phyloP scores from a whole-genome alignment of 2,329 filamentous ascomycete species.

The Microthyrium microscopicum region DNA sequence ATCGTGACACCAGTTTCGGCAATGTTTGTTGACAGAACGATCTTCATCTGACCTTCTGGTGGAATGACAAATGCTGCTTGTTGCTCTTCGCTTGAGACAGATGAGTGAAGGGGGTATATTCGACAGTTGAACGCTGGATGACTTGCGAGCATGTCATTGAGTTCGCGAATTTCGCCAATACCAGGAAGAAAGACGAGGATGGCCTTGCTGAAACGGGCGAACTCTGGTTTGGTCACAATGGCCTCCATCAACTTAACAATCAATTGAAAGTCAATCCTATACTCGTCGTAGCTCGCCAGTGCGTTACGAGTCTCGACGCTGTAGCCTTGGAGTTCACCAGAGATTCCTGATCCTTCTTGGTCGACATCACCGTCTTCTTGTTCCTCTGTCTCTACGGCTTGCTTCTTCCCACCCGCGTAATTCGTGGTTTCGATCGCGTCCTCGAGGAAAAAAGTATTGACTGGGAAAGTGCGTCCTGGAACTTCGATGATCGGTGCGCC shows the following conservation, averaged over 20 bases:
- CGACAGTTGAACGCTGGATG: conserved; percentile 74
- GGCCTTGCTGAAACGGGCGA: conserved; percentile 65
- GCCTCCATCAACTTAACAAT: conserved; percentile 62
- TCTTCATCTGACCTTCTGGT: conserved; percentile 68
- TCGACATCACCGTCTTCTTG: conserved; percentile 26
- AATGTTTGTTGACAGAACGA: conserved; percentile 94
- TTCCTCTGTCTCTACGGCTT: conserved; percentile 27
- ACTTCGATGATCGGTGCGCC: conserved; percentile 78
- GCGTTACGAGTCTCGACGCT: conserved; percentile 59
- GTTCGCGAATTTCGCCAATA: conserved; percentile 74
- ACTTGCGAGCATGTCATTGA: conserved; percentile 71
- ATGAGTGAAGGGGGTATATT: conserved; percentile 80
- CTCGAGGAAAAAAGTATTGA: conserved; percentile 74
- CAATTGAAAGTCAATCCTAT: conserved; percentile 76
- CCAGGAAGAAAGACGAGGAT: conserved; percentile 91
- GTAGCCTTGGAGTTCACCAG: conserved; percentile 54
- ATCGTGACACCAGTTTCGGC: conserved; percentile 98
- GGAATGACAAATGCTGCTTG: conserved; percentile 83
- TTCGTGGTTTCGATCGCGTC: conserved; percentile 74
- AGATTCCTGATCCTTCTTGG: conserved; percentile 34
- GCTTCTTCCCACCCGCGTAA: conserved; percentile 29
- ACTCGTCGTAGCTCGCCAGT: conserved; percentile 69
- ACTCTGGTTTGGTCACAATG: conserved; percentile 53
- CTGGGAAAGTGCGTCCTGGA: conserved; percentile 84
- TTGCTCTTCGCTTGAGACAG: conserved; percentile 90